Percentiles rank a stretch among this genome's conserved stretches.
phyloP scores from a whole-genome alignment of 306 rosid genomes.

The Begonia peltatifolia region DNA sequence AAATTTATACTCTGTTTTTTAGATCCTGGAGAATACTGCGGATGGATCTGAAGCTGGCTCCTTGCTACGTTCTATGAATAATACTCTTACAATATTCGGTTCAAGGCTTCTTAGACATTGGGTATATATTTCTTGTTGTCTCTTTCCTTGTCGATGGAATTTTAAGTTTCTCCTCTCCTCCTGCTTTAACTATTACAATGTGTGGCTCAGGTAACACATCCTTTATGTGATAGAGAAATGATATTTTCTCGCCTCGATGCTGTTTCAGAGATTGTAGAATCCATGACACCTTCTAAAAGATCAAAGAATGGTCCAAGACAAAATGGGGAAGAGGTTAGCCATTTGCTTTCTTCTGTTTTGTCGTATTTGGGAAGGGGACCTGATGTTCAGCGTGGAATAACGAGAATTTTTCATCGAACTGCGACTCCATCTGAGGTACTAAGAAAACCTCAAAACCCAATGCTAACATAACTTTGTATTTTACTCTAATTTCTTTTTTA shows the following conservation, averaged over 20 bases:
- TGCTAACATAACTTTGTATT: no score
- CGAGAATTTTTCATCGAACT: slow-evolving; percentile 74
- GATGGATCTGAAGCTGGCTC: slow-evolving; percentile 88
- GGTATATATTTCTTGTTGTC: slow-evolving; percentile 30
- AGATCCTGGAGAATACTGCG: slow-evolving; percentile 65
- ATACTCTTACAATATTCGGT: slow-evolving; percentile 67
- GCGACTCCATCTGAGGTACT: slow-evolving; percentile 79
- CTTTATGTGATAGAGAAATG: slow-evolving; percentile 69
- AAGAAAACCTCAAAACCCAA: no score
- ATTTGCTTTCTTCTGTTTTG: slow-evolving; percentile 62
- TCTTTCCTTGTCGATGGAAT: background rate
- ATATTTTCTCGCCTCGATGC: slow-evolving; percentile 79
- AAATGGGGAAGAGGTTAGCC: slow-evolving; percentile 30
- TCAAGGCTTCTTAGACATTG: slow-evolving; percentile 92
- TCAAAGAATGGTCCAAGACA: slow-evolving; percentile 17
- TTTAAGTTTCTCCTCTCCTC: slow-evolving; percentile 9
- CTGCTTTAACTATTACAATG: slow-evolving; percentile 13
- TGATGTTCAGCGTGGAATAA: slow-evolving; percentile 86
- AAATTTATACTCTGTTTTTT: slow-evolving; percentile 8
- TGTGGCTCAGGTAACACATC: slow-evolving; percentile 72
- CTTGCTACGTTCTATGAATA: slow-evolving; percentile 77
- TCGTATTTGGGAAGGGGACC: slow-evolving; percentile 53
- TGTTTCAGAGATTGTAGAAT: slow-evolving; percentile 74
- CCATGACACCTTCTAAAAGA: slow-evolving; percentile 57
- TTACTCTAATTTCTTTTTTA: no score